These are phyloP conservation scores for Ceratopteris richardii DNA, from an alignment of 75 land plant genomes.

Conservation along the genomic window DNA sequence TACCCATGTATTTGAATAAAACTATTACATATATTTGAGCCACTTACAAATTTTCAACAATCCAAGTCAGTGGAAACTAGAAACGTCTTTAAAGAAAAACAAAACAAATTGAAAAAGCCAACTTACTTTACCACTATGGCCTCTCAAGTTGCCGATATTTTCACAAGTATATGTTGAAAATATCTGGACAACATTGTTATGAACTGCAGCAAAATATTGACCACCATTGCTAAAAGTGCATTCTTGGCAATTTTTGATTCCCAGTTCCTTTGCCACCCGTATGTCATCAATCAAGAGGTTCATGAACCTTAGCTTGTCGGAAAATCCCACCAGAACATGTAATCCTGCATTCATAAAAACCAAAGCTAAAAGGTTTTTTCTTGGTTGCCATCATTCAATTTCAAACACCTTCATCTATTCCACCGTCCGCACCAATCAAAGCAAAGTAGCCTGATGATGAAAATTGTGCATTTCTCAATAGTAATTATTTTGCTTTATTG, in stretches of 20 bases:
- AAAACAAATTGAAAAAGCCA: no score
- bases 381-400: no score
- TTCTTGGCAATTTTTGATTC: constrained; percentile 26
- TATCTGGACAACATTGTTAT: constrained; percentile 25
- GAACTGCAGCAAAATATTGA: constrained; percentile 34
- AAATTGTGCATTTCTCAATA: no score
- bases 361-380: background rate
- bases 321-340: constrained; percentile 26
- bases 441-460: no score
- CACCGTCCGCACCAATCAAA: no score
- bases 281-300: constrained; percentile 26
- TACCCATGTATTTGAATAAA: no score
- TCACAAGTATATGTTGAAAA: constrained; percentile 30
- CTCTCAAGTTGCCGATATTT: constrained; percentile 30
- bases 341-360: constrained; percentile 12
- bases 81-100: no score
- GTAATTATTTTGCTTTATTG: no score
- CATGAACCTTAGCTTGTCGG: constrained; percentile 32
- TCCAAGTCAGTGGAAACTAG: no score
- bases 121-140: constrained; percentile 31
- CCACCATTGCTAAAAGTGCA: constrained; percentile 33
- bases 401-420: no score
- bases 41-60: no score
- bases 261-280: constrained; percentile 17
- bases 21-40: no score